Conservation (phyloP, 768 basidiomycete genomes). For the Leccinum subgranulosum region DNA sequence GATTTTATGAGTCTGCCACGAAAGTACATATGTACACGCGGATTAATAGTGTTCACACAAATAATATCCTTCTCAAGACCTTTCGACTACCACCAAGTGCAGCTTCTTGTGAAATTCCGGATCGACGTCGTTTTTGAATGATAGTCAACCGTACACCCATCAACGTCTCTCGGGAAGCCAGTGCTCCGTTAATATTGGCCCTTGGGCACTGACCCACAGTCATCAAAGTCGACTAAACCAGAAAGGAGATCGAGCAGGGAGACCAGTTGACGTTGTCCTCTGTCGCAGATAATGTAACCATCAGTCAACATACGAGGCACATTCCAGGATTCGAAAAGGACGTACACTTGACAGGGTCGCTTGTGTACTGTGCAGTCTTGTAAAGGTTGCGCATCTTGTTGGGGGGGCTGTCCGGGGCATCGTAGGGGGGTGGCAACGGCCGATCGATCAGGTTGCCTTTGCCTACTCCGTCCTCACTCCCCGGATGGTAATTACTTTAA, state of each 20-base stretch:
- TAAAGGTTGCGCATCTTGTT: conserved; percentile 8
- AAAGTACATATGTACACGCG: no score
- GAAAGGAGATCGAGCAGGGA: no score
- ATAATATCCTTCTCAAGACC: background rate
- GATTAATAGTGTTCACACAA: background rate
- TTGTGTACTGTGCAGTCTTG: background rate
- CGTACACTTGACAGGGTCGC: conserved; percentile 13
- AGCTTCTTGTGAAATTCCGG: conserved; percentile 11
- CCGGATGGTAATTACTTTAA: conserved; percentile 18
- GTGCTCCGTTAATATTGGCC: no score
- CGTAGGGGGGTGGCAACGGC: conserved; percentile 15
- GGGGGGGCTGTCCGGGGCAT: conserved; percentile 12
- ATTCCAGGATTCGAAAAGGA: background rate
- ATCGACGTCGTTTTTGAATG: background rate
- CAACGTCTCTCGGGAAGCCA: no score
- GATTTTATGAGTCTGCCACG: no score
- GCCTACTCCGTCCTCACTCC: conserved; percentile 19
- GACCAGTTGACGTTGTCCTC: no score
- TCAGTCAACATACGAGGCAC: background rate
- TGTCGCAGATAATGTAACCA: background rate
- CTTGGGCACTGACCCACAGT: no score
- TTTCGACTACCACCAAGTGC: background rate
- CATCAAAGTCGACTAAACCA: no score
- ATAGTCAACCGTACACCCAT: no score
- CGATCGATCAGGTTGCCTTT: conserved; percentile 17